These are phyloP conservation scores for Astrothelium subdiscretum DNA, from an alignment of 495 filamentous ascomycete genomes.

Conservation along the genomic window DNA sequence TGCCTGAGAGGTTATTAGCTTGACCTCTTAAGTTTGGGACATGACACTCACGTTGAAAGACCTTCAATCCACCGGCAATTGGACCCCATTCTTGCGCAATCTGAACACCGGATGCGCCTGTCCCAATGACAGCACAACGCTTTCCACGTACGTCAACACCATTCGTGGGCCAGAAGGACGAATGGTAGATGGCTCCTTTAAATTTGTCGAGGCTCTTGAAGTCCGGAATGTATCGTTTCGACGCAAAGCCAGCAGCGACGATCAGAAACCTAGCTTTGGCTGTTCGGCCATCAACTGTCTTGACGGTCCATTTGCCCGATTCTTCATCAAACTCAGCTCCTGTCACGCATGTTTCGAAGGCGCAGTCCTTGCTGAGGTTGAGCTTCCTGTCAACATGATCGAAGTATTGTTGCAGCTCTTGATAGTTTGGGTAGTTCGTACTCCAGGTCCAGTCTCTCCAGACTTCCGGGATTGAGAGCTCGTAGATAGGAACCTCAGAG, in stretches of 20 bases:
- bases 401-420: conserved; percentile 44
- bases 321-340: conserved; percentile 35
- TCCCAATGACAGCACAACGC: conserved; percentile 45
- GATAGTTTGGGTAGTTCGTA: conserved; percentile 38
- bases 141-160: conserved; percentile 38
- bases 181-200: conserved; percentile 43
- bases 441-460: conserved; percentile 45
- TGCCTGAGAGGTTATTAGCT: conserved; percentile 4
- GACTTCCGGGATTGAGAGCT: conserved; percentile 39
- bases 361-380: conserved; percentile 38
- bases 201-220: conserved; percentile 44
- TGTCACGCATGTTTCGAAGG: conserved; percentile 38
- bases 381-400: conserved; percentile 40
- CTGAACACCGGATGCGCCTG: conserved; percentile 40
- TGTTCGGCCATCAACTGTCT: conserved; percentile 34
- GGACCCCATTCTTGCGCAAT: conserved; percentile 36
- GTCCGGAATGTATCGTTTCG: conserved; percentile 34
- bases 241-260: conserved; percentile 34
- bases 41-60: conserved; percentile 43
- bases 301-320: conserved; percentile 35
- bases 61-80: conserved; percentile 28
- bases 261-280: conserved; percentile 39
- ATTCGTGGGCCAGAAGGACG: conserved; percentile 47
- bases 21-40: not conserved
- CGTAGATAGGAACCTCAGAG: conserved; percentile 38